Evolutionary conservation across 108 stramenopile genomes (phyloP), one percentile per base, ranked within the genome.

Genomic region (Cyclotella sp.): DNA sequence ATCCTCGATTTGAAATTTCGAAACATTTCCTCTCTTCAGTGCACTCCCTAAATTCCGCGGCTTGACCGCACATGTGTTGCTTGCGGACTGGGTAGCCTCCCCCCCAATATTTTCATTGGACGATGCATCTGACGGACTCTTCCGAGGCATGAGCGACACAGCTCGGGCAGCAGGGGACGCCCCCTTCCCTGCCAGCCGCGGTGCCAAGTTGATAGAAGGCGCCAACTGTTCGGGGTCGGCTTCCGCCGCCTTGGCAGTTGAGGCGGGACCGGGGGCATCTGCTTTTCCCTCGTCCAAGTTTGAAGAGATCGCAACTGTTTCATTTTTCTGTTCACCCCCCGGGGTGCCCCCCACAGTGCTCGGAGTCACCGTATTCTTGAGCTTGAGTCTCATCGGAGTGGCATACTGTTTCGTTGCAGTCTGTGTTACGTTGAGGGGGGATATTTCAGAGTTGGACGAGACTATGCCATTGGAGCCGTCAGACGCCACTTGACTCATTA

Each of bases 351-450:
- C 65, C 64, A 68, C 55, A 14, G 72, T 76, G 60, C 71, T 68
- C 41, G 81, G 75, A 19, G 74, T 75, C 28, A 76, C 75, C 40
- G 65, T 70, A 30, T 68, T 54, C 10, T 69, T 41, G 53, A 68
- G 60, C 24, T 51, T 66, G 39, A 58, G 24, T 30, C 78, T 51
- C 64, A 76, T 72, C 26, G 81, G 81, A 29, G 81, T 82, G 53
- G 70, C 60, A 69, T 64, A 82, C 26, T 45, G 60, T 24, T 28
- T 61, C 3, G 46, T 7, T 22, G 18, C 55, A 1, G 65, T 3
- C 9, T n/a, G 43, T 41, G 41, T 42, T 11, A 53, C 54, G 1
- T 54, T n/a, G 0, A 70, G 28, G 39, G 69, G 69, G 12, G 69
- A 70, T 6, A 39, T 44, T 27, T 70, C 69, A 3, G 53, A 9